A percentile compares a stretch with the other conserved stretches of the same genome.
Conservation (phyloP, 192 early-diverging fungal genomes). For the Backusella liffmaniae region DNA sequence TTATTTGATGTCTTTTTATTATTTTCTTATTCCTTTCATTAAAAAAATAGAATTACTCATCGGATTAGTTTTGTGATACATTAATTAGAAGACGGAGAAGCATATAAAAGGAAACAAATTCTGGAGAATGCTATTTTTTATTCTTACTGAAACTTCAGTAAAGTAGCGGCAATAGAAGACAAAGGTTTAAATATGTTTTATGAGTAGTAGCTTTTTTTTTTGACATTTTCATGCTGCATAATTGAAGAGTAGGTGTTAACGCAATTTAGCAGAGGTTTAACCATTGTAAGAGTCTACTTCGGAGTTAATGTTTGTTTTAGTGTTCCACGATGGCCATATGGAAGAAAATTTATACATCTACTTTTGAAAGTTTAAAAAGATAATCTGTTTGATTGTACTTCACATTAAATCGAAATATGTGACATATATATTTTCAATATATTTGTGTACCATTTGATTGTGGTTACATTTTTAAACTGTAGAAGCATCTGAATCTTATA, state of each 20-base stretch:
- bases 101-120: conserved; percentile 5
- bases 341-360: background rate
- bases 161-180: background rate
- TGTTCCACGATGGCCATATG: background rate
- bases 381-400: background rate
- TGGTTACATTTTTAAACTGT: too few relatives aligned
- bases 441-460: too few relatives aligned
- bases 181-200: background rate
- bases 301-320: background rate
- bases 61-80: background rate
- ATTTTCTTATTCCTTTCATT: background rate
- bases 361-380: background rate
- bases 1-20: background rate
- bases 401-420: background rate
- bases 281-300: background rate
- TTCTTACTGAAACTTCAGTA: background rate
- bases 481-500: background rate
- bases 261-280: background rate
- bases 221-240: background rate
- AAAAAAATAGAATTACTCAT: conserved; percentile 65
- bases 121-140: conserved; percentile 34
- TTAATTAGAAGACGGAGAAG: background rate
- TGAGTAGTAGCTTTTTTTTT: background rate
- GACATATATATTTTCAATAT: background rate
- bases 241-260: background rate